Evolutionary conservation across 768 basidiomycete species (phyloP).

Genomic region (Coprinopsis marcescibilis): DNA sequence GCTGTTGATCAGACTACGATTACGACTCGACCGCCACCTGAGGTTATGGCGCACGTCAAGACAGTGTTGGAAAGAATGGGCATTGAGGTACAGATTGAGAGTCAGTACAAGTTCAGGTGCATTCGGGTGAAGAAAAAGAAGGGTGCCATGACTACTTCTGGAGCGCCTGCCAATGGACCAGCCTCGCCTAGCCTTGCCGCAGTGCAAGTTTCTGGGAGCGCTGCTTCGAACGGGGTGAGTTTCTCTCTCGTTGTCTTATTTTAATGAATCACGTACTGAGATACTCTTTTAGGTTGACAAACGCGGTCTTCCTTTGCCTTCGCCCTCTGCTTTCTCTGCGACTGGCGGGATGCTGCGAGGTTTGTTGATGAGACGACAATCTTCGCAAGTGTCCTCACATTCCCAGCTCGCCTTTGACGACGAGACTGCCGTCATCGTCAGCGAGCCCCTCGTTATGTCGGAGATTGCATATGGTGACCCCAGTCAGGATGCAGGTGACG

Average conservation of each 20-base stretch:
- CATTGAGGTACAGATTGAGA: slow-evolving; percentile 80
- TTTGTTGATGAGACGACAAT: slow-evolving; percentile 84
- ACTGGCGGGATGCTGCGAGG: slow-evolving; percentile 82
- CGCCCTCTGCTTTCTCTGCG: slow-evolving; percentile 60
- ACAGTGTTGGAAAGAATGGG: slow-evolving; percentile 85
- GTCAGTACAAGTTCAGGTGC: slow-evolving; percentile 87
- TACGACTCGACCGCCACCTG: slow-evolving; percentile 76
- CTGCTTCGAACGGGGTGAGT: slow-evolving; percentile 83
- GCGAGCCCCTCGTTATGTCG: slow-evolving; percentile 36
- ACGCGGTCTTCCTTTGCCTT: slow-evolving; percentile 81
- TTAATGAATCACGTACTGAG: slow-evolving; percentile 5
- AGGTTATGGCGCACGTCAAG: slow-evolving; percentile 83
- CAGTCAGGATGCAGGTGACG: slow-evolving; percentile 84
- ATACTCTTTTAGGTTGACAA: slow-evolving; percentile 65
- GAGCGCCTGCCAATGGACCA: slow-evolving; percentile 31
- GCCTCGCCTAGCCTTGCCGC: slow-evolving; percentile 45
- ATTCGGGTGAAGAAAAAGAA: slow-evolving; percentile 72
- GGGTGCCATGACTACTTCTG: slow-evolving; percentile 38
- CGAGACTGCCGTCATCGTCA: slow-evolving; percentile 38
- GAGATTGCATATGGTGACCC: slow-evolving; percentile 74
- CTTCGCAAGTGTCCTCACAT: slow-evolving; percentile 66
- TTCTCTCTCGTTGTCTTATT: slow-evolving; percentile 10
- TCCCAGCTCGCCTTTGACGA: slow-evolving; percentile 45
- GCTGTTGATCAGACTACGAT: slow-evolving; percentile 88
- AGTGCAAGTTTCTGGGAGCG: slow-evolving; percentile 72